These are phyloP conservation scores for Gnomoniopsis smithogilvyi DNA, from an alignment of 2,329 filamentous ascomycete species.

Conservation along the genomic window DNA sequence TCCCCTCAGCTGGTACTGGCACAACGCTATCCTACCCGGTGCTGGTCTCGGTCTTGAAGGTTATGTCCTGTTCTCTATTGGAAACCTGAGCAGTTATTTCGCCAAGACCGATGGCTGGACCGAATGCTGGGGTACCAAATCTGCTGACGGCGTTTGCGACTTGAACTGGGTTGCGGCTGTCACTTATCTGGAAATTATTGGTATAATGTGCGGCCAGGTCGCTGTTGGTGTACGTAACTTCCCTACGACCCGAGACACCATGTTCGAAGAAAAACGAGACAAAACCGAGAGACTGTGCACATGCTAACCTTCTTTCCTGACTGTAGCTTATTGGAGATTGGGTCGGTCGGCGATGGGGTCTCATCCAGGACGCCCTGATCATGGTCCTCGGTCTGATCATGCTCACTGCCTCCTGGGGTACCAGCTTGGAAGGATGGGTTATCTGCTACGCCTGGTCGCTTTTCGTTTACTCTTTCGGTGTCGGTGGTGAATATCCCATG, in stretches of 20 bases:
- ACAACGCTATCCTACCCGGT: slow-evolving; percentile 87
- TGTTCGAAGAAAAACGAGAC: too few species aligned
- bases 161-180: slow-evolving; percentile 79
- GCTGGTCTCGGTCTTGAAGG: slow-evolving; percentile 90
- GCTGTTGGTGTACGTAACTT: slow-evolving; percentile 66
- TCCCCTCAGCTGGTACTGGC: slow-evolving; percentile 81
- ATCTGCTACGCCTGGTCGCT: slow-evolving; percentile 95
- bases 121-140: slow-evolving; percentile 66
- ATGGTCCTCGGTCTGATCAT: slow-evolving; percentile 93
- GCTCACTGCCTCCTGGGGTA: slow-evolving; percentile 87
- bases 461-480: slow-evolving; percentile 75
- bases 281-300: not conserved
- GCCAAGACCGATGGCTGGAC: slow-evolving; percentile 61
- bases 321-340: slow-evolving; percentile 58
- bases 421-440: slow-evolving; percentile 87
- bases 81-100: slow-evolving; percentile 84
- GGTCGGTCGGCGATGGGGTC: slow-evolving; percentile 89
- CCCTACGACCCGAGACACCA: not conserved
- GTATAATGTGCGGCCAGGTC: slow-evolving; percentile 93
- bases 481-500: slow-evolving; percentile 92
- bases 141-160: slow-evolving; percentile 59
- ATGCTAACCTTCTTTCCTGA: not conserved
- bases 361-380: slow-evolving; percentile 91
- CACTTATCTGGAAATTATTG: slow-evolving; percentile 87
- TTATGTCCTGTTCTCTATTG: slow-evolving; percentile 96